Base-by-base conservation (phyloP, 2,329 filamentous ascomycete genomes). In the Phyllosticta paracitricarpa region DNA sequence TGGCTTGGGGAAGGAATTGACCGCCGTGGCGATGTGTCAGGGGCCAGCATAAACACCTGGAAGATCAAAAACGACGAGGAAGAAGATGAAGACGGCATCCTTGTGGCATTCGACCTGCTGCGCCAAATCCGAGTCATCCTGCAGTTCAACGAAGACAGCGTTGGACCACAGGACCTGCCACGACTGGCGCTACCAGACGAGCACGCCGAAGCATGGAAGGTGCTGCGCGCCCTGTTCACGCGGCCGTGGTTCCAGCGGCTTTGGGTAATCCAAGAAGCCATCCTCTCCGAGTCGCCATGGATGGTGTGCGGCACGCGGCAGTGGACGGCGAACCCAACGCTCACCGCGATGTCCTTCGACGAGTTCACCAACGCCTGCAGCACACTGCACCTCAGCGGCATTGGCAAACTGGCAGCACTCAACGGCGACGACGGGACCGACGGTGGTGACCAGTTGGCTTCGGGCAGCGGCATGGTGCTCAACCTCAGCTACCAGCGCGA, bases 251-350 rank as follows among this genome's bases (percentile, higher is more conserved):
- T 69, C n/a, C 59, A 54, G 19, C 62, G 68, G 24, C 22, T 68
- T 2, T 69, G 68, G 68, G 66, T 66, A 2, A 65, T 70, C 9
- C 68, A 69, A 55, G 68, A 69, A 57, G 64, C 65, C 2, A 51
- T 66, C 0, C 61, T 69, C 5, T 69, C 68, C 3, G 52, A 59
- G 63, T 1, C 22, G 64, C 6, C 68, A 65, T 25, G 10, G 67
- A 24, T 64, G 63, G 26, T 28, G 51, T 68, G 66, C 54, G 68
- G 66, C 9, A 56, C 2, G 58, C 62, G 8, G 63, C 60, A 24
- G 63, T 28, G 6, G 17, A 25, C 52, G 12, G 19, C 17, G 7
- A 25, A 7, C 19, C 52, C 52, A 19, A 54, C 12, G 52, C 54
- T 30, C 54, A 14, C 54, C 5, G 22, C 54, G 17, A 56, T 62